Evolutionary conservation across 2,329 filamentous ascomycete genomes (phyloP).

Genomic region (Onygenales sp.): DNA sequence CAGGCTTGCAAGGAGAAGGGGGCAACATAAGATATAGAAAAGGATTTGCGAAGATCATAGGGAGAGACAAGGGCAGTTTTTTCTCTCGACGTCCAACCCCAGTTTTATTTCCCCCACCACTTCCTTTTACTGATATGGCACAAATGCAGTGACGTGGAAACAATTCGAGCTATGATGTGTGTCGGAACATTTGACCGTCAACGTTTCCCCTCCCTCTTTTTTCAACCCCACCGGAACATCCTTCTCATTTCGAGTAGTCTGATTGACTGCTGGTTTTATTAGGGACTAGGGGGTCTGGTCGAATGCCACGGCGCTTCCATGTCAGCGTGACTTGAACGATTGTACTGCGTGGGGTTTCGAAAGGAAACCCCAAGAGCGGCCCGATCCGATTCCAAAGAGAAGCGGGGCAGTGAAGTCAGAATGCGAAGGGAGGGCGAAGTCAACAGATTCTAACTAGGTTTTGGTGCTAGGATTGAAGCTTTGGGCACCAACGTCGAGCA

Average conservation of each 20-base stretch:
- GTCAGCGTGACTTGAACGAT: conserved; percentile 1
- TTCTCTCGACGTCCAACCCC: background rate
- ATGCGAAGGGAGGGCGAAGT: conserved; percentile 1
- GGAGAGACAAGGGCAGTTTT: background rate
- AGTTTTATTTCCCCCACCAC: conserved; percentile 1
- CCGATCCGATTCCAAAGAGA: conserved; percentile 8
- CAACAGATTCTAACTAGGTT: background rate
- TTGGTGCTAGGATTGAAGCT: conserved; percentile 4
- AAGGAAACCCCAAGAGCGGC: conserved; percentile 3
- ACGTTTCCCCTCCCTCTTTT: background rate
- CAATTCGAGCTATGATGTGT: background rate
- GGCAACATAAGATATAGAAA: conserved; percentile 12
- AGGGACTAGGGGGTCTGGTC: background rate
- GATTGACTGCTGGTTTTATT: background rate
- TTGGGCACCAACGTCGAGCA: conserved; percentile 12
- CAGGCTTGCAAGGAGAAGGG: conserved; percentile 7
- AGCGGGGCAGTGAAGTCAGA: conserved; percentile 6
- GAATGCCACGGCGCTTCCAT: background rate
- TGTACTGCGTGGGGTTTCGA: background rate
- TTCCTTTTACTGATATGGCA: background rate
- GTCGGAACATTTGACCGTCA: background rate
- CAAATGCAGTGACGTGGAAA: conserved; percentile 5
- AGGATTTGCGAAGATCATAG: conserved; percentile 2
- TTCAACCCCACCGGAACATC: background rate
- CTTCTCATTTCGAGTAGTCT: background rate